Conservation (phyloP, 192 early-diverging fungal species). For the Umbelopsis sp. region DNA sequence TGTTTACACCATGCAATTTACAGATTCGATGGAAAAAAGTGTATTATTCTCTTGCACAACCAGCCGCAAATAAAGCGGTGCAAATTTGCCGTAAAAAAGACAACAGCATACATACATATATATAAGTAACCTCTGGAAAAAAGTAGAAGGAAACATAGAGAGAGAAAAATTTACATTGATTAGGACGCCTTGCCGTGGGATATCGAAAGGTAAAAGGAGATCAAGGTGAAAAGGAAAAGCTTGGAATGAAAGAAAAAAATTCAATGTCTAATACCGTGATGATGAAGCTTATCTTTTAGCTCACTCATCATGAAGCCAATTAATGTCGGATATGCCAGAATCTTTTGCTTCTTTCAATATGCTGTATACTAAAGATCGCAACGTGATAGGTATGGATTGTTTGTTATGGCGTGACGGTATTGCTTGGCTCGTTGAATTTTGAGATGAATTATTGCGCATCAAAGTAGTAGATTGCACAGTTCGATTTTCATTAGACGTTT, state of each 20-base stretch:
- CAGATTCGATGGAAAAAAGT: too few relatives aligned
- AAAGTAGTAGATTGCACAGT: neutral
- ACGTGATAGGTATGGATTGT: constrained; percentile 14
- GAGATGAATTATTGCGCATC: neutral
- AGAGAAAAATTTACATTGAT: too few relatives aligned
- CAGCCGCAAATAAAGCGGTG: too few relatives aligned
- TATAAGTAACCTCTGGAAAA: too few relatives aligned
- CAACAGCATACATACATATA: too few relatives aligned
- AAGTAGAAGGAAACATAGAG: too few relatives aligned
- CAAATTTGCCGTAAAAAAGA: too few relatives aligned
- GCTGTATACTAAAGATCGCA: constrained; percentile 21
- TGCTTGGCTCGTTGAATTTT: neutral
- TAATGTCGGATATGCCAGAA: constrained; percentile 24
- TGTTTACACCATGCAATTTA: too few relatives aligned
- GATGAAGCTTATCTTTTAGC: neutral
- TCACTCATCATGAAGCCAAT: constrained; percentile 33
- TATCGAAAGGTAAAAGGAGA: neutral
- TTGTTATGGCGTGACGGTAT: neutral
- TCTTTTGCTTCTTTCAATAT: constrained; percentile 37
- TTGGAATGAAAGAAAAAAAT: neutral
- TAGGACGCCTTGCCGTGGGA: too few relatives aligned
- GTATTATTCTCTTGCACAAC: too few relatives aligned
- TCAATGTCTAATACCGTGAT: neutral
- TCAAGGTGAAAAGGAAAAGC: neutral
- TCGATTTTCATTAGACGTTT: neutral